These are phyloP conservation scores for Fonsecaea multimorphosa DNA, from an alignment of 2,329 filamentous ascomycete genomes.

Conservation along the genomic window DNA sequence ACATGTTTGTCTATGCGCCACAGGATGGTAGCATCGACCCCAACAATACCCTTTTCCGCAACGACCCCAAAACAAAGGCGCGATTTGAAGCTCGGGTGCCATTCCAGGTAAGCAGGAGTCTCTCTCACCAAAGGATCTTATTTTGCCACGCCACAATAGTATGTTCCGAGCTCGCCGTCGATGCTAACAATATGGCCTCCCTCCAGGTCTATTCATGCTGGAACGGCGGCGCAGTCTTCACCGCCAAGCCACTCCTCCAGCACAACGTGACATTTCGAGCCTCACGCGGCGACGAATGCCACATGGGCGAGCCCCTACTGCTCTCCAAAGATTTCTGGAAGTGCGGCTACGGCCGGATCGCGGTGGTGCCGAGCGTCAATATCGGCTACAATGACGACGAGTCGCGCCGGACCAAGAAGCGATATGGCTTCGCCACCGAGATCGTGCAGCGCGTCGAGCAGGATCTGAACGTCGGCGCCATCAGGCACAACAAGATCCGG, in stretches of 20 bases:
- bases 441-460: conserved; percentile 28
- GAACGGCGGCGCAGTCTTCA: conserved; percentile 62
- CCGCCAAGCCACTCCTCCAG: conserved; percentile 55
- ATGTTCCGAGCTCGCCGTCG: background rate
- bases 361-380: conserved; percentile 63
- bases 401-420: conserved; percentile 54
- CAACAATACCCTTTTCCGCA: conserved; percentile 61
- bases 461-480: conserved; percentile 3
- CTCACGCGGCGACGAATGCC: conserved; percentile 54
- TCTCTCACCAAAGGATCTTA: background rate
- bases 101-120: conserved; percentile 51
- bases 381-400: conserved; percentile 60
- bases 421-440: conserved; percentile 55
- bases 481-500: conserved; percentile 22
- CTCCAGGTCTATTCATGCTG: conserved; percentile 63
- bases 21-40: conserved; percentile 57
- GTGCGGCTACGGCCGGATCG: conserved; percentile 58
- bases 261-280: conserved; percentile 55
- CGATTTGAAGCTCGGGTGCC: conserved; percentile 50
- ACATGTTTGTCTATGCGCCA: conserved; percentile 63
- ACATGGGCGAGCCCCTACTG: conserved; percentile 61
- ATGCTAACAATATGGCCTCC: background rate
- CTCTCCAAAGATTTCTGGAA: conserved; percentile 66
- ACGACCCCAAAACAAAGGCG: conserved; percentile 48
- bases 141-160: background rate